Conservation (phyloP, 1,284 basidiomycete genomes). For the Sanghuangporus weigelae region DNA sequence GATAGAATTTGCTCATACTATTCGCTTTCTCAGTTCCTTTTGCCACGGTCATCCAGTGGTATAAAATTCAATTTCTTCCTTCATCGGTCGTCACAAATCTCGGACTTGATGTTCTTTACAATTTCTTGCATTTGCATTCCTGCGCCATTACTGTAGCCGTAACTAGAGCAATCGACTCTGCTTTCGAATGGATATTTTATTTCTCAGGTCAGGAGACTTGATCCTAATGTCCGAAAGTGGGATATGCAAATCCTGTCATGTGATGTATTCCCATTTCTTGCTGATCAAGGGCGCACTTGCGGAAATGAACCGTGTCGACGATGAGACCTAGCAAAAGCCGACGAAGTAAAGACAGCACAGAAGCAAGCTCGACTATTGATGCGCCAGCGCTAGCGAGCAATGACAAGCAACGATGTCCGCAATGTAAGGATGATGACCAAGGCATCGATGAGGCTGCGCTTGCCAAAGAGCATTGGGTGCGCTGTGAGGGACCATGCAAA, state of each 20-base stretch:
- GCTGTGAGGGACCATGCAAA: constrained; percentile 64
- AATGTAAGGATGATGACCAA: constrained; percentile 17
- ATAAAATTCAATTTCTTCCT: not conserved
- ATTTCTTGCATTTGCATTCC: not conserved
- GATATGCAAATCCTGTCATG: not conserved
- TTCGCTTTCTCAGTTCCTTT: not conserved
- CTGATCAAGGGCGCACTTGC: not conserved
- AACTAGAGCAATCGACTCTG: too few species aligned
- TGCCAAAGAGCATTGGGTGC: constrained; percentile 19
- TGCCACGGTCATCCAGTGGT: not conserved
- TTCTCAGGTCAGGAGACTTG: not conserved
- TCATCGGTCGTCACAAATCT: too few species aligned
- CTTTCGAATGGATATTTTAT: not conserved
- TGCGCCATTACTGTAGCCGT: not conserved
- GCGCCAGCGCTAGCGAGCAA: not conserved
- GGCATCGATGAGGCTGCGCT: not conserved
- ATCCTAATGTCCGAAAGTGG: not conserved
- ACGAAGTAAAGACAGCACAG: not conserved
- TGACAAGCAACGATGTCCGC: constrained; percentile 19
- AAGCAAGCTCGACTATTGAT: not conserved
- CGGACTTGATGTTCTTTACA: not conserved
- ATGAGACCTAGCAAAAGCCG: constrained; percentile 5
- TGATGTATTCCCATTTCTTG: not conserved
- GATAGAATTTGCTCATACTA: not conserved
- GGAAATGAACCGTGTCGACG: not conserved